Evolutionary conservation across 345 rosid genomes (phyloP).

Genomic region (Cardamine occulta): DNA sequence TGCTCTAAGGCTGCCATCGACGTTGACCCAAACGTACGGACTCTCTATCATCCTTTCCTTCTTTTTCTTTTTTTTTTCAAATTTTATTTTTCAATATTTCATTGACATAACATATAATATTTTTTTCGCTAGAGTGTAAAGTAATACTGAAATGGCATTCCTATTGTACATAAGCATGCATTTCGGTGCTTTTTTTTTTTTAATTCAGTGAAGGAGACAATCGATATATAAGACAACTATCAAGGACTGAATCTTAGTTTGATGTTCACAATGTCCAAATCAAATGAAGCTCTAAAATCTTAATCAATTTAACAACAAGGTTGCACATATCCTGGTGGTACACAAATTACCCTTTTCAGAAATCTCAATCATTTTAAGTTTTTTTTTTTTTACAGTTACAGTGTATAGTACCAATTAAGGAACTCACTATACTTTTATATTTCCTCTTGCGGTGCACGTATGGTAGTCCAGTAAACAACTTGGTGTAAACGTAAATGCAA

Average conservation of each 20-base stretch:
- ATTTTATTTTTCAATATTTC: no score
- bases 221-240: neutral
- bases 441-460: neutral
- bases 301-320: neutral
- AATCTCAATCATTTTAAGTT: neutral
- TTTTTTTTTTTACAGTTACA: neutral
- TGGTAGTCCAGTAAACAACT: neutral
- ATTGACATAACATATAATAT: no score
- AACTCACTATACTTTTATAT: neutral
- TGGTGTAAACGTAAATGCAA: neutral
- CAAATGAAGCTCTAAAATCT: neutral
- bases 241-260: neutral
- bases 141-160: no score
- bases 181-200: neutral
- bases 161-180: neutral
- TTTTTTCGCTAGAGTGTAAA: no score
- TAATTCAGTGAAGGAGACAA: conserved; percentile 5
- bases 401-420: neutral
- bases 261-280: neutral
- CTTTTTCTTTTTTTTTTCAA: no score
- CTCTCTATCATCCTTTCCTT: conserved; percentile 21
- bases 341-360: neutral
- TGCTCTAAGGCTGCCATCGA: conserved; percentile 44
- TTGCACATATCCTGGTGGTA: neutral
- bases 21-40: conserved; percentile 43